Conservation (phyloP, 1,284 basidiomycete species). For the Sphaerobolus stellatus region DNA sequence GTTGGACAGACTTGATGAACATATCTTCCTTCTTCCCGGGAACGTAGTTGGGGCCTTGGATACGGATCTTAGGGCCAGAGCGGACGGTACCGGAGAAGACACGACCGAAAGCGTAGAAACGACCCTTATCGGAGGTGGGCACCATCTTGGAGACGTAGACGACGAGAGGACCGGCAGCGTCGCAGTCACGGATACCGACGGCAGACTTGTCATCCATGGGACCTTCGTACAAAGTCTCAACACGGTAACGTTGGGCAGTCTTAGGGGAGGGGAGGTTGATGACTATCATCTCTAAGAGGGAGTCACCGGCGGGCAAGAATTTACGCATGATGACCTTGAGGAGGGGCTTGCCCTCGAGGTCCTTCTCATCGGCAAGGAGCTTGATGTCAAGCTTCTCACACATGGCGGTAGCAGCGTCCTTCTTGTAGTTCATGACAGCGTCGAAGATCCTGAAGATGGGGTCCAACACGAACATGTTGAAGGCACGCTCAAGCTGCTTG, state of each 20-base stretch:
- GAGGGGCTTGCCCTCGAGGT: slow-evolving; percentile 94
- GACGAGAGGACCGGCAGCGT: slow-evolving; percentile 95
- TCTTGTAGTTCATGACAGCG: slow-evolving; percentile 99
- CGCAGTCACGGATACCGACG: slow-evolving; percentile 98
- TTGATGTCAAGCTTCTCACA: slow-evolving; percentile 97
- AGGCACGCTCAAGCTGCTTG: slow-evolving; percentile 88
- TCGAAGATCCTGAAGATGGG: slow-evolving; percentile 99
- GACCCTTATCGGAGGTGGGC: slow-evolving; percentile 99
- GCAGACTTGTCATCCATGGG: slow-evolving; percentile 99
- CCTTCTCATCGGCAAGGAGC: slow-evolving; percentile 87
- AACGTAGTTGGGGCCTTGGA: slow-evolving; percentile 98
- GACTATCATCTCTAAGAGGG: slow-evolving; percentile 99
- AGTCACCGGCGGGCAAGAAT: slow-evolving; percentile 99
- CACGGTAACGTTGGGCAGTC: slow-evolving; percentile 97
- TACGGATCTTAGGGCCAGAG: slow-evolving; percentile 98
- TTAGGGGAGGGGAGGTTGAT: slow-evolving; percentile 97
- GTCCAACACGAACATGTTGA: slow-evolving; percentile 97
- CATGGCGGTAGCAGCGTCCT: slow-evolving; percentile 83
- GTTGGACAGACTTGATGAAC: slow-evolving; percentile 98
- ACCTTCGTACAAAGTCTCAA: slow-evolving; percentile 99
- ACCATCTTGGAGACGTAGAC: slow-evolving; percentile 99
- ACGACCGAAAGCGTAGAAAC: slow-evolving; percentile 99
- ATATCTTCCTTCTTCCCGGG: slow-evolving; percentile 99
- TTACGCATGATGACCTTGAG: slow-evolving; percentile 99
- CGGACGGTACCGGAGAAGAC: slow-evolving; percentile 98